Percentiles rank a stretch among this genome's conserved stretches.
Evolutionary conservation across 1,284 basidiomycete species (phyloP).

Genomic region (Ceratobasidium sp.): DNA sequence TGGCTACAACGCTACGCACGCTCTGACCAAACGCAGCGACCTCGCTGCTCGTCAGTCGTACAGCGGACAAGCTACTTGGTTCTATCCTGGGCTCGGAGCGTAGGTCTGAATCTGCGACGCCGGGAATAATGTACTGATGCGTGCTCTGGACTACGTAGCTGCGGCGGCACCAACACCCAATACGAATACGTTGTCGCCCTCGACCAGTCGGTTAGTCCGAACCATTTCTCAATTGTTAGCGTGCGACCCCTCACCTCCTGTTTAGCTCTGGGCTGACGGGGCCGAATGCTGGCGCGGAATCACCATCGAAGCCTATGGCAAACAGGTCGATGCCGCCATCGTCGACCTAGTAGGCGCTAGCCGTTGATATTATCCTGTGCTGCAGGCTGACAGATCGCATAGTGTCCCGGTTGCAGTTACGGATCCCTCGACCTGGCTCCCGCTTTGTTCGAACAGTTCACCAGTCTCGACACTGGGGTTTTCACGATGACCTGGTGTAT

Average conservation of each 20-base stretch:
- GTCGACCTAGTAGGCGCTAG: neutral
- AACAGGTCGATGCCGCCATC: slow-evolving; percentile 17
- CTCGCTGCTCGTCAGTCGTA: neutral
- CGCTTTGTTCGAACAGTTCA: neutral
- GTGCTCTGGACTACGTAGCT: too few species aligned
- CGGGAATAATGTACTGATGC: too few species aligned
- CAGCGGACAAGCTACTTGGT: neutral
- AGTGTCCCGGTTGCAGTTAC: slow-evolving; percentile 11
- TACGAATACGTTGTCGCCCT: slow-evolving; percentile 9
- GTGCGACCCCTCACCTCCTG: too few species aligned
- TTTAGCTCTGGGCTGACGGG: slow-evolving; percentile 7
- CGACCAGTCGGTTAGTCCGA: neutral
- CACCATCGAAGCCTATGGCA: slow-evolving; percentile 3
- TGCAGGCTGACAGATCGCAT: neutral
- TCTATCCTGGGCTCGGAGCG: slow-evolving; percentile 21
- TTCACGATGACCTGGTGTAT: slow-evolving; percentile 23
- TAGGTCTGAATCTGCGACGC: neutral
- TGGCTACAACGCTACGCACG: slow-evolving; percentile 19
- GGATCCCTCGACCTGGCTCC: slow-evolving; percentile 3
- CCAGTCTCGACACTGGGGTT: slow-evolving; percentile 1
- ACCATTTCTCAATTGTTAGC: too few species aligned
- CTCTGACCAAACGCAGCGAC: neutral
- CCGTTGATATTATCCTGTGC: neutral
- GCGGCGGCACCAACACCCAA: neutral
- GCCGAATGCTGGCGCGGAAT: slow-evolving; percentile 16